Conservation (phyloP, 768 basidiomycete genomes). For the Leucosporidium creatinivorum region DNA sequence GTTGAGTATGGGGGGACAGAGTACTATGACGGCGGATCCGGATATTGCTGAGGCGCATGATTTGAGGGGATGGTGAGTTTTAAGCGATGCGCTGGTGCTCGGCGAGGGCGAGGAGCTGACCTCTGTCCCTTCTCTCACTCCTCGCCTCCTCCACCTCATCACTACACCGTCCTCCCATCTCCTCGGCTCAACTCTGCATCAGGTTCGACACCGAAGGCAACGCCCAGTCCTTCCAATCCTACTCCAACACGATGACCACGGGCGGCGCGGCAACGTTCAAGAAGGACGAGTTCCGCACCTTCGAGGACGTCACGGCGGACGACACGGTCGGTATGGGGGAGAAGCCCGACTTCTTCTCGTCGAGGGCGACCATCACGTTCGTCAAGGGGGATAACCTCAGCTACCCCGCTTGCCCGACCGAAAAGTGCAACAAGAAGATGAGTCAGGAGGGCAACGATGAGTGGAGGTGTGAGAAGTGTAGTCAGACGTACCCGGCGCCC, state of each 20-base stretch:
- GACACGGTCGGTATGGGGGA: conserved; percentile 57
- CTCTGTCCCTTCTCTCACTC: background rate
- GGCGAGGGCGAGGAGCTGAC: background rate
- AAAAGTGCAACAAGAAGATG: conserved; percentile 85
- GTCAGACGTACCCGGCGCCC: conserved; percentile 60
- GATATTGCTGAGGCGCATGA: conserved; percentile 82
- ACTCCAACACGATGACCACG: conserved; percentile 47
- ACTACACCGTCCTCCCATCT: too few relatives aligned
- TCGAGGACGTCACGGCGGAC: conserved; percentile 70
- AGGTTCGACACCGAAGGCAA: conserved; percentile 66
- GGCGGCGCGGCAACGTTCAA: conserved; percentile 52
- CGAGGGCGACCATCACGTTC: conserved; percentile 76
- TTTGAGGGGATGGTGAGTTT: conserved; percentile 70
- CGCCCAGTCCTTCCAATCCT: conserved; percentile 61
- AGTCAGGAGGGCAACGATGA: conserved; percentile 51
- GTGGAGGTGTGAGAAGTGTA: conserved; percentile 95
- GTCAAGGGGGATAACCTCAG: conserved; percentile 66
- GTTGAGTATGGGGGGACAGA: conserved; percentile 72
- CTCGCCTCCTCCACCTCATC: too few relatives aligned
- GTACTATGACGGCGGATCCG: conserved; percentile 75
- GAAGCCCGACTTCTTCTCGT: conserved; percentile 69
- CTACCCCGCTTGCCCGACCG: conserved; percentile 80
- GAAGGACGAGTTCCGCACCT: conserved; percentile 62
- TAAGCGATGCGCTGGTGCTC: background rate
- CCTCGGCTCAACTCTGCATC: background rate